Evolutionary conservation across 164 flowering plant species (phyloP), one percentile per base, ranked within the genome.

Genomic region (Annona cherimola): DNA sequence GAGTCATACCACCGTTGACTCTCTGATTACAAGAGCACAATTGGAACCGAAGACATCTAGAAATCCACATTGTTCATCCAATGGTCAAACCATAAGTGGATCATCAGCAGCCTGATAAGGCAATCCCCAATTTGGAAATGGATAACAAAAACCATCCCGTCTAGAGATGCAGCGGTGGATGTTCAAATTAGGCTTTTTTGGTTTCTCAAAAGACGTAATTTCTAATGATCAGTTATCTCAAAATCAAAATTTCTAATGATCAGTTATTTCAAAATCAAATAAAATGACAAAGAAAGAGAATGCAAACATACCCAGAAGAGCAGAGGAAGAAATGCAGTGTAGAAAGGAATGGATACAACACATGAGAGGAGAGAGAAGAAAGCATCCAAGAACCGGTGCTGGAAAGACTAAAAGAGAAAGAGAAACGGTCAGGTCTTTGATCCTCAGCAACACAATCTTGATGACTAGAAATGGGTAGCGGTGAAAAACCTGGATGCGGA

Each of bases 341-440:
- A 96, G 75, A 96, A 96, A 9, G 99, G 99, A 79, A 92, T 97
- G 67, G 99, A 96, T 74, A 96, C 99, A 80, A 87, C 91, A 79
- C 90, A 96, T 0, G 99, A 96, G 70, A 96, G 54, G 20, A 68
- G 89, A 71, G 94, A 90, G 78, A 96, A 96, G 8, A 96, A 76
- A 63, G 83, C 83, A 78, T 96, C 99, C 84, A 86, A 79, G 19
- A 77, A 78, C 50, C 83, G 66, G 77, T 89, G 85, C 76, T 87
- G 94, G 80, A 80, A 83, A 14, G 84, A 84, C 99, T 96, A 39
- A 71, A 45, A 67, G 44, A 69, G 7, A 42, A 73, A 71, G 39
- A 61, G 4, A 20, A 26, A 41, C 70, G 20, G 45, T 8, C 3
- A 69, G 60, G 61, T 39, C 35, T 2, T 64, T 45, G 46, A 41